A percentile compares a stretch with the other conserved stretches of the same genome.
Evolutionary conservation across 23 red algal genomes (phyloP).

Genomic region (Agarophyton chilense): DNA sequence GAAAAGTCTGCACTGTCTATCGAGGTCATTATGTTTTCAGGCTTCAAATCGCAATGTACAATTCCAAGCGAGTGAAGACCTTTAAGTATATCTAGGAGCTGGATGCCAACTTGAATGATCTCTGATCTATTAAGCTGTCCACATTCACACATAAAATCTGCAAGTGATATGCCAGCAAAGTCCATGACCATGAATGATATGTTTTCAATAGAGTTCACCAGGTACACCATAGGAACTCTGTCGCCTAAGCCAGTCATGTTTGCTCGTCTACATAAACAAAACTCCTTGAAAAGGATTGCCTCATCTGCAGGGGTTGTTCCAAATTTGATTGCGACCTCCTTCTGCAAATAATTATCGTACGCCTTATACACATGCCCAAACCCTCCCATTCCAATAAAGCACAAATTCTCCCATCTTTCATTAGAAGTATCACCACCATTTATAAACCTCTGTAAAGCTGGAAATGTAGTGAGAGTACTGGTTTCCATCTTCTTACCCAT

Average conservation of each 20-base stretch:
- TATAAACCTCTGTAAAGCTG: background rate
- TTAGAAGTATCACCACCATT: background rate
- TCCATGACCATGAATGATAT: background rate
- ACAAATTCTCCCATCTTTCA: background rate
- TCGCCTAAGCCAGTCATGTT: background rate
- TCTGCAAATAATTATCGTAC: background rate
- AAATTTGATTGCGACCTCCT: background rate
- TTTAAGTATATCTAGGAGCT: background rate
- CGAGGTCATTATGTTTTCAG: background rate
- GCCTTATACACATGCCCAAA: background rate
- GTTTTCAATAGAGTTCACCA: background rate
- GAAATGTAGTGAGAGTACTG: no score
- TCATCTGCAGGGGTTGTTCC: background rate
- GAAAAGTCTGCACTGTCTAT: background rate
- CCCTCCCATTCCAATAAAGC: background rate
- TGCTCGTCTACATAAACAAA: background rate
- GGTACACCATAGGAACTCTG: background rate
- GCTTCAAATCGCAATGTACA: slow-evolving; percentile 1
- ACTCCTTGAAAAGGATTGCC: background rate
- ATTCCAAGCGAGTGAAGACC: background rate
- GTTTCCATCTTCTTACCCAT: no score
- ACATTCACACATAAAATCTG: background rate
- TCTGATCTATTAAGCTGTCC: background rate
- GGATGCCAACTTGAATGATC: background rate
- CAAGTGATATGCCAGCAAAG: background rate